These are phyloP conservation scores for Solanum okadae DNA, from an alignment of 257 asterid genomes.

Conservation along the genomic window DNA sequence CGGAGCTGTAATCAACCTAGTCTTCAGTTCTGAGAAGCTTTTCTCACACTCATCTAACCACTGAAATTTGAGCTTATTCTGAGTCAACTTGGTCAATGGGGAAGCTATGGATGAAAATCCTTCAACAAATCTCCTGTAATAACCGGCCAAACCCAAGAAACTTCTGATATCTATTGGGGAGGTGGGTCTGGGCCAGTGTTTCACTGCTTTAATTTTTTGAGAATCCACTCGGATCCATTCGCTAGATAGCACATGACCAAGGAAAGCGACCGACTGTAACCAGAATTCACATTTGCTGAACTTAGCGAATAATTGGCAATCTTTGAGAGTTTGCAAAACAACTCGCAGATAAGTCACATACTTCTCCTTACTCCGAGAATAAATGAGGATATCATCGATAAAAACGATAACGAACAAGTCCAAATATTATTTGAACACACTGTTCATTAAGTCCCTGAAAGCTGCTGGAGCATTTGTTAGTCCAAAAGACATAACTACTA, in stretches of 20 bases:
- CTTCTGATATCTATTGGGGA: neutral
- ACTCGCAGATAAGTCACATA: neutral
- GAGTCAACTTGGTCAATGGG: neutral
- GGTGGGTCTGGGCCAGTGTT: neutral
- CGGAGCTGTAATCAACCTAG: neutral
- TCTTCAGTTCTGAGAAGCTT: neutral
- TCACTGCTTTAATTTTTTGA: no score
- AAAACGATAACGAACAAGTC: no score
- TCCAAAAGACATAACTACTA: no score
- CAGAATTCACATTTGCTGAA: neutral
- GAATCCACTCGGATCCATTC: neutral
- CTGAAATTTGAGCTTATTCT: no score
- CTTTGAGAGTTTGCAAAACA: neutral
- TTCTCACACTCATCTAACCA: neutral
- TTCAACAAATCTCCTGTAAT: no score
- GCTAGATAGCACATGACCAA: neutral
- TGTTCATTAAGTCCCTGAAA: no score
- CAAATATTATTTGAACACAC: no score
- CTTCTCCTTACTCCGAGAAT: no score
- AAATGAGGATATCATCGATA: neutral
- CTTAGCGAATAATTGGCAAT: neutral
- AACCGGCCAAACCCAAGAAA: neutral
- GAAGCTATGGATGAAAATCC: neutral
- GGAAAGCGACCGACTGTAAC: neutral
- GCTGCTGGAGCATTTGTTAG: no score